Evolutionary conservation across 2,329 filamentous ascomycete species (phyloP), one percentile per base, ranked within the genome.

Genomic region (Trematosphaeria pertusa): DNA sequence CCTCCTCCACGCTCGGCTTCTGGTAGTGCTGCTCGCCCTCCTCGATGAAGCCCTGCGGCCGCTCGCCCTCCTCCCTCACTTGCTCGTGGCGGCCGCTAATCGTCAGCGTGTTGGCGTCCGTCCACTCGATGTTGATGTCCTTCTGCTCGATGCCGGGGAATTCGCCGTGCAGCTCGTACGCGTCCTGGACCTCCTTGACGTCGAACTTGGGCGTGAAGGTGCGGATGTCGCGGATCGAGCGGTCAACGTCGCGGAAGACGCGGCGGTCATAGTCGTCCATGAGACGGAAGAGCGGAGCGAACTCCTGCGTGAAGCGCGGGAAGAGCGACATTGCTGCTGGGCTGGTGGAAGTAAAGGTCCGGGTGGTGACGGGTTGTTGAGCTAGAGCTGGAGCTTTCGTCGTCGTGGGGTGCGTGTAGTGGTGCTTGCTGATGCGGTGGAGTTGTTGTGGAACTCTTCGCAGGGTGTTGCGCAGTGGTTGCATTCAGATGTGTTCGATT

Each of bases 151-250:
- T 78, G 44, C 89, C 89, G 0, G 89, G 86, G 5, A 93, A 83
- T 72, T 93, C 89, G 62, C 89, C 89, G 61, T 92, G 84, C 15
- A 93, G 85, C 73, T 93, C 86, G 67, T 91, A 93, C 54, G 77
- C 70, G 5, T 83, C 73, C 50, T 81, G 80, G 10, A 81, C 82
- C 75, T 94, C 89, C 69, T 83, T 86, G 52, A 92, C 80, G 62
- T 93, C 89, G 65, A 93, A 93, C 73, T 85, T 87, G 43, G 89
- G 89, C 47, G 83, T 81, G 81, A 91, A 92, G 64, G 81, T 76
- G 36, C 76, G 78, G 37, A 80, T 58, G 33, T 38, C 55, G 33
- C 58, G 50, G 46, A 64, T 48, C 11, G 58, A 40, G 22, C 46
- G 46, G 43, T 67, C 57, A 34, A 64, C 41, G 47, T 64, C 53